Percentiles rank a stretch among this genome's conserved stretches.
phyloP scores from a whole-genome alignment of 2,329 filamentous ascomycete genomes.

The Colletotrichum nymphaeae region DNA sequence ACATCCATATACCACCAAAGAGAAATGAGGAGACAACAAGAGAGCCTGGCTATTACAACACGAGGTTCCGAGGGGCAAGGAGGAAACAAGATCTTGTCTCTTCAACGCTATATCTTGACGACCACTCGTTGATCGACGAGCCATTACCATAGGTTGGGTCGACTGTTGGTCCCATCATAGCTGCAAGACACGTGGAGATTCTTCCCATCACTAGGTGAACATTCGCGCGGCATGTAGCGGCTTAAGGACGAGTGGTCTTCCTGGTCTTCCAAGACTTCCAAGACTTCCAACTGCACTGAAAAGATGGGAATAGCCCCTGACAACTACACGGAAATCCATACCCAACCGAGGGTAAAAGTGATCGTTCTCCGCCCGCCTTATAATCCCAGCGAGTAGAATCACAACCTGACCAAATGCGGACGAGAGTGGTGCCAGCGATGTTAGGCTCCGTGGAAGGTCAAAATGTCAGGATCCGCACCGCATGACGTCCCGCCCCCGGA shows the following conservation, averaged over 20 bases:
- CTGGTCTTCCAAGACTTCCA: background rate
- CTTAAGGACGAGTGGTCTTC: background rate
- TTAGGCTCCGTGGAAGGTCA: conserved; percentile 11
- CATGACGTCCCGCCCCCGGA: conserved; percentile 27
- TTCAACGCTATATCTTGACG: background rate
- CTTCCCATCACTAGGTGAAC: background rate
- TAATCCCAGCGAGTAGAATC: background rate
- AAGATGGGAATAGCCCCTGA: background rate
- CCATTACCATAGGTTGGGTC: background rate
- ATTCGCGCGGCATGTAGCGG: conserved; percentile 9
- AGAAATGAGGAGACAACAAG: background rate
- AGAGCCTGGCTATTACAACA: no score
- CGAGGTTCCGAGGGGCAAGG: background rate
- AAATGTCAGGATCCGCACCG: conserved; percentile 9
- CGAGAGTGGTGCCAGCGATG: background rate
- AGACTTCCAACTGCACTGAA: background rate
- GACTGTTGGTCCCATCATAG: background rate
- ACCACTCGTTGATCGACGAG: no score
- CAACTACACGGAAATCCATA: background rate
- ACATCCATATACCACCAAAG: background rate
- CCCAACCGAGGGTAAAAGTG: no score
- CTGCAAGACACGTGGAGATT: background rate
- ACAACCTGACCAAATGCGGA: background rate
- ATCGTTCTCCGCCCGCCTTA: background rate
- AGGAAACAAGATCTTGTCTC: background rate